Conservation (phyloP, 495 filamentous ascomycete species). For the Podospora australis region DNA sequence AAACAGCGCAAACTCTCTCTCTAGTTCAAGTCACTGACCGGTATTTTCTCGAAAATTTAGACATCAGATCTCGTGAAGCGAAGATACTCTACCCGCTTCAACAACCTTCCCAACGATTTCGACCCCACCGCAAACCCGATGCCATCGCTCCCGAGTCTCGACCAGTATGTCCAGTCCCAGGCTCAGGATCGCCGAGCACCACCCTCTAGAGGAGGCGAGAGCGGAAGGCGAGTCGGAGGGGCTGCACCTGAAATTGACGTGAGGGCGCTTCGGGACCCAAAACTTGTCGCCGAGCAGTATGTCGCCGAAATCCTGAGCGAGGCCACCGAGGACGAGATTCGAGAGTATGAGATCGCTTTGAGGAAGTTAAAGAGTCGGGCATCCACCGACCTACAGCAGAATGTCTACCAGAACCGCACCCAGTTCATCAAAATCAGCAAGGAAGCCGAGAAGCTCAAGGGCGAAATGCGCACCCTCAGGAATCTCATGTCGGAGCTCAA, state of each 20-base stretch:
- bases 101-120: slow-evolving; percentile 62
- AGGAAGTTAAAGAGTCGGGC: slow-evolving; percentile 75
- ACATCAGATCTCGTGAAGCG: slow-evolving; percentile 92
- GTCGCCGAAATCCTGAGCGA: slow-evolving; percentile 75
- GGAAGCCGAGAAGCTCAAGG: slow-evolving; percentile 95
- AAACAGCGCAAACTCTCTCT: not conserved
- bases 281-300: slow-evolving; percentile 69
- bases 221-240: slow-evolving; percentile 14
- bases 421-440: slow-evolving; percentile 99
- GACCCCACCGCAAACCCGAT: slow-evolving; percentile 58
- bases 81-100: slow-evolving; percentile 87
- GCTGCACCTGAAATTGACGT: slow-evolving; percentile 53
- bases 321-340: slow-evolving; percentile 90
- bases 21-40: slow-evolving; percentile 5
- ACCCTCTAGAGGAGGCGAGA: slow-evolving; percentile 44
- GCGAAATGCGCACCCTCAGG: slow-evolving; percentile 86
- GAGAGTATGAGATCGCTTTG: slow-evolving; percentile 69
- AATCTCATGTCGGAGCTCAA: slow-evolving; percentile 85
- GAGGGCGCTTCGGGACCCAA: slow-evolving; percentile 71
- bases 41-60: slow-evolving; percentile 24
- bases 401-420: slow-evolving; percentile 94
- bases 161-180: slow-evolving; percentile 46
- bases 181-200: slow-evolving; percentile 39
- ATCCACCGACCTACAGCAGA: slow-evolving; percentile 86
- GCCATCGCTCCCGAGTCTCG: slow-evolving; percentile 54